Conservation (phyloP, 1,139 yeast genomes). For the Blastobotrys illinoisensis region DNA sequence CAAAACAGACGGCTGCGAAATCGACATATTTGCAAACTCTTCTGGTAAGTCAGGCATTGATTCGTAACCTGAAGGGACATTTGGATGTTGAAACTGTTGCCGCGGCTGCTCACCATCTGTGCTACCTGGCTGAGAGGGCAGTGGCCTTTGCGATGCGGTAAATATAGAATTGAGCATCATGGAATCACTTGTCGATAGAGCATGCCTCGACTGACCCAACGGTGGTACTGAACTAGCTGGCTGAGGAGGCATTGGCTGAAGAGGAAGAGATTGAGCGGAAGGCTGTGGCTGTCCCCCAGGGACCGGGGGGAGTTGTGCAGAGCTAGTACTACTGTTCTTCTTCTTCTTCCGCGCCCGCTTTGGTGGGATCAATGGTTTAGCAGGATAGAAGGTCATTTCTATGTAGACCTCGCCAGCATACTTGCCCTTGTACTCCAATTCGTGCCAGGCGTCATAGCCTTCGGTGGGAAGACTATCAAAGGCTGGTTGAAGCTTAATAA, state of each 20-base stretch:
- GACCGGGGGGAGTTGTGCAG: background rate
- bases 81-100: background rate
- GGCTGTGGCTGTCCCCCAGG: background rate
- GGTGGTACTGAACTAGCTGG: background rate
- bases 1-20: background rate
- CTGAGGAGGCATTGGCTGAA: constrained; percentile 9
- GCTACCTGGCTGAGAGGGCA: constrained; percentile 2
- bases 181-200: background rate
- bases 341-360: constrained; percentile 14
- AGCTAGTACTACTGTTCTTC: background rate
- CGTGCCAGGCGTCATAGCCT: constrained; percentile 87
- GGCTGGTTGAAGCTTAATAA: constrained; percentile 70
- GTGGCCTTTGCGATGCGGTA: constrained; percentile 3
- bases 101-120: background rate
- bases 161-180: background rate
- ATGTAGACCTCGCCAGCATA: constrained; percentile 85
- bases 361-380: constrained; percentile 23
- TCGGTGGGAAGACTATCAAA: constrained; percentile 55
- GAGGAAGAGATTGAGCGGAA: constrained; percentile 3
- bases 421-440: constrained; percentile 57
- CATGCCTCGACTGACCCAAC: background rate
- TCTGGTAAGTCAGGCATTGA: constrained; percentile 10
- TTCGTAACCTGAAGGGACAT: background rate
- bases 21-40: constrained; percentile 10
- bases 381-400: constrained; percentile 87